Conservation (phyloP, 2,329 filamentous ascomycete species). For the Beauveria scarabaeidicola region DNA sequence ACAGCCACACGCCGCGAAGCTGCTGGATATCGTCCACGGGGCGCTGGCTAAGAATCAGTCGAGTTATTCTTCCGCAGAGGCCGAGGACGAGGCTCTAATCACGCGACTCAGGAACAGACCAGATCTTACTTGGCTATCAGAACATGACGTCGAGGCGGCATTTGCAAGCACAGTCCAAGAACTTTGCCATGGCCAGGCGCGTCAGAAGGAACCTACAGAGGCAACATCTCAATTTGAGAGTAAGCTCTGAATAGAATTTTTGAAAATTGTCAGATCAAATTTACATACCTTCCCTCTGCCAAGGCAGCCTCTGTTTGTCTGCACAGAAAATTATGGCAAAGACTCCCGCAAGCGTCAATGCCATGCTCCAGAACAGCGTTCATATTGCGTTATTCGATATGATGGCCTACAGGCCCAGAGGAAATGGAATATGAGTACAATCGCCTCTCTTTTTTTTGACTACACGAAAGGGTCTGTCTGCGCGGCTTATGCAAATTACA, state of each 20-base stretch:
- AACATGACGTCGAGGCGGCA: constrained; percentile 13
- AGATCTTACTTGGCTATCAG: constrained; percentile 13
- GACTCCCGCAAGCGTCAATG: no score
- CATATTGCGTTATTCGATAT: no score
- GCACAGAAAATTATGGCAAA: constrained; percentile 75
- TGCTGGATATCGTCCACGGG: constrained; percentile 11
- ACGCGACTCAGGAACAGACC: constrained; percentile 11
- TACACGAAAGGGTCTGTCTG: no score
- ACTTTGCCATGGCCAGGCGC: not conserved
- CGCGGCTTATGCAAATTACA: no score
- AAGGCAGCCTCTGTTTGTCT: constrained; percentile 62
- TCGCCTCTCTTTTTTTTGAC: no score
- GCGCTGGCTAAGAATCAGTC: not conserved
- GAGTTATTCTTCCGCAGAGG: not conserved
- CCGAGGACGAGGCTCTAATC: constrained; percentile 9
- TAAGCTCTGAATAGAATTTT: not conserved
- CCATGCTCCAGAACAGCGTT: no score
- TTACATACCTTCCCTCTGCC: no score
- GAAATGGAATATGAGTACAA: no score
- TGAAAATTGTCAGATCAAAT: not conserved
- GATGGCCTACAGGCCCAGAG: no score
- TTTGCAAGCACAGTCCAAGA: constrained; percentile 1
- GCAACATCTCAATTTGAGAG: not conserved
- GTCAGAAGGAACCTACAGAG: not conserved
- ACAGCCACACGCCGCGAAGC: constrained; percentile 11